A percentile compares a stretch with the other conserved stretches of the same genome.
Conservation (phyloP, 75 land plant genomes). For the Sequoia sempervirens region DNA sequence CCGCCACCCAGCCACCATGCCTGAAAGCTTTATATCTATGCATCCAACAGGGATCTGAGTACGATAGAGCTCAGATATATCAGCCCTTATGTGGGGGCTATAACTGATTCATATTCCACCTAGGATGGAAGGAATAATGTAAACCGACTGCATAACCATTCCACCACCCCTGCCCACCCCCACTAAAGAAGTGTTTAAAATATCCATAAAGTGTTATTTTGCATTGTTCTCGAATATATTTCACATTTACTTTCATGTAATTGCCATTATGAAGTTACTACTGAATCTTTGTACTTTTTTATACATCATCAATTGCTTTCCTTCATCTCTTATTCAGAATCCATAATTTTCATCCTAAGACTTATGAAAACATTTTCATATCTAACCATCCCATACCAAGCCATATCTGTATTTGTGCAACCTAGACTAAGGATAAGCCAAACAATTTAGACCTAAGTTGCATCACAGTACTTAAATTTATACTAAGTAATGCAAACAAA, state of each 20-base stretch:
- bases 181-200: no score
- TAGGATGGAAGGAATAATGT: neutral
- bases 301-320: neutral
- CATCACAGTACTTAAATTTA: no score
- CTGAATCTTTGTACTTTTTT: neutral
- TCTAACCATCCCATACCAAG: neutral
- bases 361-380: neutral
- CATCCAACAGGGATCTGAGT: neutral
- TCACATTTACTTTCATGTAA: neutral
- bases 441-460: no score
- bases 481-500: neutral
- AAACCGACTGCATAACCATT: no score
- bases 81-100: neutral
- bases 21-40: neutral
- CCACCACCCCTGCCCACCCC: no score
- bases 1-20: neutral
- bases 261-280: neutral
- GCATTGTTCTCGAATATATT: neutral
- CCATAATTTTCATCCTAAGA: neutral
- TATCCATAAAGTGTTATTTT: neutral
- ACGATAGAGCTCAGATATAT: neutral
- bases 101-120: neutral
- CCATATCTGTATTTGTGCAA: neutral
- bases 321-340: neutral
- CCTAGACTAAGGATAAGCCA: neutral